Evolutionary conservation across 306 rosid species (phyloP), one percentile per base, ranked within the genome.

Genomic region (Phaseolus lunatus): DNA sequence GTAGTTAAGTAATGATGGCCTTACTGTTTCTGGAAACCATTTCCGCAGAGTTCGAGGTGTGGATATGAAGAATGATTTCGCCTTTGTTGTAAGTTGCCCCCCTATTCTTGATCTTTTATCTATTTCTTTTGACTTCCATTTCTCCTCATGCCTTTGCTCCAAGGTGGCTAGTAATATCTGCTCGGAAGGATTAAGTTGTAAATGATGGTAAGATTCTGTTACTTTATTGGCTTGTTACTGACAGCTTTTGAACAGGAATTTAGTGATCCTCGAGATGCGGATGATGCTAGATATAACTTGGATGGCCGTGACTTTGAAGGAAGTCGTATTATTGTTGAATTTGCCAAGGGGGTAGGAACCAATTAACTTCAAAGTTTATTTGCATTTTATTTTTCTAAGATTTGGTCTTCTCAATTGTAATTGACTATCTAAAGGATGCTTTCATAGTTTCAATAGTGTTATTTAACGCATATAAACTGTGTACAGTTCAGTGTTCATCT

Each of bases 41-140:
- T 91, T 91, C 81, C 93, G 96, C 97, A 91, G 97, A 89, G 85
- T 91, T 82, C 97, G 97, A 70, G 97, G 86, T 80, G 97, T 89
- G 85, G 97, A 91, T 85, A 89, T 91, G 97, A 91, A 89, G 97
- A 87, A 90, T 35, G 94, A 91, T 70, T 91, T 83, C 67, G 97
- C 97, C 76, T 91, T 91, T 73, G 94, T 91, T 82, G 97, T 91
- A 91, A 86, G 97, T 88, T 67, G 11, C 35, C 27, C 2, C 16
- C 41, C 70, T 48, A 3, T 22, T 31, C 66, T 33, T 3, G 66
- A 3, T 19, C 39, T 33, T 29, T 23, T 57, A 0, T 56, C 3
- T 54, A n/a, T 84, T 79, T 43, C 0, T 61, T 72, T 71, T 67
- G 27, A 26, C 26, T 79, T 81, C 57, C 6, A 27, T 10, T 26